A percentile compares a stretch with the other conserved stretches of the same genome.
These are phyloP conservation scores for Chlamydomonas reinhardtii DNA, from an alignment of 163 green algal genomes.

Conservation along the genomic window DNA sequence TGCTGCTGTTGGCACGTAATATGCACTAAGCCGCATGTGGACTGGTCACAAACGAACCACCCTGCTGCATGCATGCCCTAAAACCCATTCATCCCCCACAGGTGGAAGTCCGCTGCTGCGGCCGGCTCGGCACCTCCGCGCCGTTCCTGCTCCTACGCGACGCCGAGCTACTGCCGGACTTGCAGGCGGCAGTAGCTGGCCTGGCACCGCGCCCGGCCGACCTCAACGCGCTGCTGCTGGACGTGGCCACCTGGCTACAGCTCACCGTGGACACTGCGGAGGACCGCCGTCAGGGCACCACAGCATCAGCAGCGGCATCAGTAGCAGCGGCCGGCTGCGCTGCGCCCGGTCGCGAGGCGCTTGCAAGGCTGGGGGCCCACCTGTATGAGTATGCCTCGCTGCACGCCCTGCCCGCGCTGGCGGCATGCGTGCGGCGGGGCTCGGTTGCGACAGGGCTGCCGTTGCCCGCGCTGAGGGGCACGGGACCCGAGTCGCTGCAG, in stretches of 20 bases:
- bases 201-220: neutral
- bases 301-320: too few species aligned
- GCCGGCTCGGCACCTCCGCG: neutral
- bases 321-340: neutral
- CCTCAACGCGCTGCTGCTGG: neutral
- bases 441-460: neutral
- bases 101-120: slow-evolving; percentile 15
- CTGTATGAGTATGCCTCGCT: neutral
- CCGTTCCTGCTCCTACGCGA: neutral
- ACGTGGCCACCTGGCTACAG: neutral
- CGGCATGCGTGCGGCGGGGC: neutral
- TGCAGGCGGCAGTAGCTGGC: neutral
- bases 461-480: neutral
- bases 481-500: neutral
- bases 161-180: too few species aligned
- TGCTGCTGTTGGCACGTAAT: too few species aligned
- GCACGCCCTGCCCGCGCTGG: neutral
- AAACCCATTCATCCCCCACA: too few species aligned
- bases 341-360: neutral
- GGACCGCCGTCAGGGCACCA: neutral
- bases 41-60: too few species aligned
- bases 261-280: neutral
- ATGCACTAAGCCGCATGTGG: too few species aligned
- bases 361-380: neutral
- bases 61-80: too few species aligned